Percentiles rank a stretch among this genome's conserved stretches.
Evolutionary conservation across 768 basidiomycete species (phyloP).

Genomic region (Sarcomyxa edulis): DNA sequence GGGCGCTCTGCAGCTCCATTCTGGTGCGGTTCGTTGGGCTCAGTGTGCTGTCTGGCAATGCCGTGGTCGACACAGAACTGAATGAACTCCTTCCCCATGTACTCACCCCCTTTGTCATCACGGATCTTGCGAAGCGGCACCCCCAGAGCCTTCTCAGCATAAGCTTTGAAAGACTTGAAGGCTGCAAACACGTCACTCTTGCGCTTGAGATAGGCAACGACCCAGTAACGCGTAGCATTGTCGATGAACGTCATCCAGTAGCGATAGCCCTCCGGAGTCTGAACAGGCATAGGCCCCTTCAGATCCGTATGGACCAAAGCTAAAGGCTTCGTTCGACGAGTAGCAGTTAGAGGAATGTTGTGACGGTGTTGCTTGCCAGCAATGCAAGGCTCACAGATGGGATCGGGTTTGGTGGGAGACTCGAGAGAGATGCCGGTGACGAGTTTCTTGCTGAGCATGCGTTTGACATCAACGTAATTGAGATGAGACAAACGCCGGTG

Average conservation of each 20-base stretch:
- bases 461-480: constrained; percentile 14
- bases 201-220: constrained; percentile 9
- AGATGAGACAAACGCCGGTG: constrained; percentile 24
- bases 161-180: constrained; percentile 27
- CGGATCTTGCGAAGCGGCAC: constrained; percentile 17
- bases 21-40: constrained; percentile 27
- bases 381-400: constrained; percentile 28
- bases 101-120: constrained; percentile 32
- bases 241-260: constrained; percentile 15
- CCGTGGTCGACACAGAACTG: constrained; percentile 17
- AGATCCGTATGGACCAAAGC: constrained; percentile 13
- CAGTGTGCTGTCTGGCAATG: constrained; percentile 17
- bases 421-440: constrained; percentile 19
- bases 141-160: constrained; percentile 23
- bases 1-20: constrained; percentile 37
- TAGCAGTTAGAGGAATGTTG: constrained; percentile 8
- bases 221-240: constrained; percentile 7
- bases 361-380: constrained; percentile 19
- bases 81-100: constrained; percentile 17
- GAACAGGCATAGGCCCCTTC: constrained; percentile 15
- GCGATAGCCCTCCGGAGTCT: constrained; percentile 6
- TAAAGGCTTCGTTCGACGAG: constrained; percentile 2
- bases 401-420: constrained; percentile 13
- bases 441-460: constrained; percentile 9
- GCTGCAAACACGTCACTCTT: constrained; percentile 18